These are phyloP conservation scores for Candida corydali DNA, from an alignment of 805 yeast species.

Conservation along the genomic window DNA sequence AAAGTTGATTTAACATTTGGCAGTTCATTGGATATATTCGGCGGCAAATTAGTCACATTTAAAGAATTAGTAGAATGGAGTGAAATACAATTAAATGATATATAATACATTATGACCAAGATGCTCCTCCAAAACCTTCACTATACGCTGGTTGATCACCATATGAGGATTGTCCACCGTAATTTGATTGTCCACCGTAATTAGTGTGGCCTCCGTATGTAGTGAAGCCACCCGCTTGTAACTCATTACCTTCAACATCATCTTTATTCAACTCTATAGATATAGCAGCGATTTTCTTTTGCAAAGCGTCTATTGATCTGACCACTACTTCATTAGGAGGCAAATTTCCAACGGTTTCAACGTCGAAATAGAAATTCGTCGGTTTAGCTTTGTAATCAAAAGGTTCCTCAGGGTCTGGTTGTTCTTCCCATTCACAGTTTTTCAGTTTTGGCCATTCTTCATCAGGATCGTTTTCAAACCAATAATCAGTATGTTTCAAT, in stretches of 20 bases:
- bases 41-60: slow-evolving; percentile 78
- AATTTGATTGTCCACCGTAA: slow-evolving; percentile 19
- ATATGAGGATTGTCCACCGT: slow-evolving; percentile 21
- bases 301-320: slow-evolving; percentile 80
- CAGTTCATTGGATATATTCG: slow-evolving; percentile 90
- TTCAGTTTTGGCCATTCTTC: slow-evolving; percentile 90
- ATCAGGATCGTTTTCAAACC: slow-evolving; percentile 89
- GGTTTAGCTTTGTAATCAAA: slow-evolving; percentile 87
- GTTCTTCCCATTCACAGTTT: slow-evolving; percentile 94
- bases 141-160: slow-evolving; percentile 25
- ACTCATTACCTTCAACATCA: slow-evolving; percentile 33
- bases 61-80: slow-evolving; percentile 79
- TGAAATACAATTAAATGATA: slow-evolving; percentile 6
- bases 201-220: slow-evolving; percentile 38
- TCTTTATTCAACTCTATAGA: slow-evolving; percentile 60
- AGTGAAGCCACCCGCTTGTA: slow-evolving; percentile 44
- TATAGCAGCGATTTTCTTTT: slow-evolving; percentile 86
- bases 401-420: slow-evolving; percentile 80
- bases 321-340: slow-evolving; percentile 86
- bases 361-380: slow-evolving; percentile 74
- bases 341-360: slow-evolving; percentile 89
- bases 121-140: slow-evolving; percentile 26
- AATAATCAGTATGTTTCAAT: slow-evolving; percentile 88
- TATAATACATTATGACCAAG: slow-evolving; percentile 20
- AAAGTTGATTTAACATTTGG: slow-evolving; percentile 92